phyloP scores from a whole-genome alignment of 768 basidiomycete species.

The Stropharia rugosoannulata region DNA sequence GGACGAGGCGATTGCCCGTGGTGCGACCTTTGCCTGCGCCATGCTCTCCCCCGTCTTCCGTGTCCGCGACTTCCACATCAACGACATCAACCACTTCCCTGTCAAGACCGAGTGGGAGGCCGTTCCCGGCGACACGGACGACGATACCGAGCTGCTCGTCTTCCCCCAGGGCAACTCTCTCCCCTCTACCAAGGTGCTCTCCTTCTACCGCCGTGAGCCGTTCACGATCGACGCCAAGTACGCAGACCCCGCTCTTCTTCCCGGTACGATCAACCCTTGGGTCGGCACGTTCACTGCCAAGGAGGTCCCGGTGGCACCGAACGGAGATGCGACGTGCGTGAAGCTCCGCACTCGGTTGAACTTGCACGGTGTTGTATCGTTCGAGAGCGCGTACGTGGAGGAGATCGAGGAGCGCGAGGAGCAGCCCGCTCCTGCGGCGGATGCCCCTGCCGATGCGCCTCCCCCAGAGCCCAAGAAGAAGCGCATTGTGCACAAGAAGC shows the following conservation, averaged over 20 bases:
- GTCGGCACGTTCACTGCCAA: slow-evolving; percentile 82
- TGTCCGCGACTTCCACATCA: slow-evolving; percentile 90
- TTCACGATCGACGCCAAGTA: slow-evolving; percentile 91
- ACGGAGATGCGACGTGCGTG: slow-evolving; percentile 76
- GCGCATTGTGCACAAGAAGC: slow-evolving; percentile 80
- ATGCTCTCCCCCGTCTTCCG: slow-evolving; percentile 98
- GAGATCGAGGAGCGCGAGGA: slow-evolving; percentile 81
- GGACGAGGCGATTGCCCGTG: slow-evolving; percentile 95
- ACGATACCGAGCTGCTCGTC: slow-evolving; percentile 89
- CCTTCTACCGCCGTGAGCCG: slow-evolving; percentile 86
- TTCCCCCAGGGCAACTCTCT: slow-evolving; percentile 84
- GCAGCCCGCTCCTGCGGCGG: slow-evolving; percentile 56
- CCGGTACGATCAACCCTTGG: slow-evolving; percentile 83
- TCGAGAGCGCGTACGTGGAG: slow-evolving; percentile 85
- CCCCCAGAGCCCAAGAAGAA: slow-evolving; percentile 74
- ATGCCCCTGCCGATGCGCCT: slow-evolving; percentile 37
- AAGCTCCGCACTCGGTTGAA: slow-evolving; percentile 92
- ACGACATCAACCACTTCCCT: slow-evolving; percentile 85
- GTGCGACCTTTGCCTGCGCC: slow-evolving; percentile 95
- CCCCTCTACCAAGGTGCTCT: slow-evolving; percentile 94
- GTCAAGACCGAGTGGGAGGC: slow-evolving; percentile 90
- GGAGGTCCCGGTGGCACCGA: slow-evolving; percentile 65
- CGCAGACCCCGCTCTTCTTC: slow-evolving; percentile 67
- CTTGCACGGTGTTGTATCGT: slow-evolving; percentile 81
- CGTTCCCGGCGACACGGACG: slow-evolving; percentile 71